These are phyloP conservation scores for Chlamydomonas sp. DNA, from an alignment of 139 green algal genomes.

Conservation along the genomic window DNA sequence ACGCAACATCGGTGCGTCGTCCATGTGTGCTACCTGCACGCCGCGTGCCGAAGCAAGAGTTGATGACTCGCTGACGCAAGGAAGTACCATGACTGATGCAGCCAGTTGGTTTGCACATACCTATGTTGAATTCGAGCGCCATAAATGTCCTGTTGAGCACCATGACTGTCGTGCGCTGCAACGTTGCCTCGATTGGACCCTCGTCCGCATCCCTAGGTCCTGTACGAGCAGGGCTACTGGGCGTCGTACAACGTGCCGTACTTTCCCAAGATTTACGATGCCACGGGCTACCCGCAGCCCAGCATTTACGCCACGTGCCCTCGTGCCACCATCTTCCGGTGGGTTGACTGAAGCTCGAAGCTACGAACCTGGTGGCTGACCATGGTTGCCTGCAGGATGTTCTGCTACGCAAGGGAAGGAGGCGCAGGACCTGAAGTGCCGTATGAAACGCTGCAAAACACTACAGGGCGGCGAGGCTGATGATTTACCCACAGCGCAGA, in stretches of 20 bases:
- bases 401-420: too few relatives aligned
- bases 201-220: background rate
- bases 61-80: too few relatives aligned
- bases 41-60: background rate
- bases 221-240: constrained; percentile 47
- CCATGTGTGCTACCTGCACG: background rate
- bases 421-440: too few relatives aligned
- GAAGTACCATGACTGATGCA: background rate
- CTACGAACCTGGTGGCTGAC: background rate
- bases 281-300: constrained; percentile 26
- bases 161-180: too few relatives aligned
- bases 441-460: too few relatives aligned
- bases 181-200: background rate
- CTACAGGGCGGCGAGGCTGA: too few relatives aligned
- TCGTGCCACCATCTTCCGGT: constrained; percentile 43
- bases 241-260: constrained; percentile 67
- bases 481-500: too few relatives aligned
- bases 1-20: constrained; percentile 37
- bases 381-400: background rate
- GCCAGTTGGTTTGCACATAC: constrained; percentile 6
- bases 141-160: too few relatives aligned
- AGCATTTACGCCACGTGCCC: constrained; percentile 36
- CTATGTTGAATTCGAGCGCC: background rate
- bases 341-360: background rate
- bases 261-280: constrained; percentile 64